phyloP scores from a whole-genome alignment of 345 rosid species.

The Eucalyptus marginata region DNA sequence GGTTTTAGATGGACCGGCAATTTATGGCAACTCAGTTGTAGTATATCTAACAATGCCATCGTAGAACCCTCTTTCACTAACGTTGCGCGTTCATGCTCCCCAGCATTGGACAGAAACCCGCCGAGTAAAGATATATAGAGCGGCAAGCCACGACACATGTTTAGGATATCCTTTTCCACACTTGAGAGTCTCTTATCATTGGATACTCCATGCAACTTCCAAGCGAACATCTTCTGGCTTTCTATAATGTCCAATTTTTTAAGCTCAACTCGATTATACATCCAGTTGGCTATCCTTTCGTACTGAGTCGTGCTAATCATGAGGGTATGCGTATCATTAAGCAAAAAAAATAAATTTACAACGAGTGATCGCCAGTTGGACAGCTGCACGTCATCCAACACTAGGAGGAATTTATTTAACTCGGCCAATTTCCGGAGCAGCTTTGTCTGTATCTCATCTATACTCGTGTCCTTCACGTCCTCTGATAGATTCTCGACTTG shows the following conservation, averaged over 20 bases:
- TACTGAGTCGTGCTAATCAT: too few relatives aligned
- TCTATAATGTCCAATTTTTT: background rate
- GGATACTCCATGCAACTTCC: too few relatives aligned
- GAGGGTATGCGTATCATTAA: too few relatives aligned
- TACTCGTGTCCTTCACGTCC: background rate
- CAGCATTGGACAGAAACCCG: background rate
- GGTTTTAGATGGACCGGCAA: too few relatives aligned
- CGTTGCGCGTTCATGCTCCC: background rate
- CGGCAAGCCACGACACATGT: background rate
- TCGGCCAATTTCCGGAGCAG: background rate
- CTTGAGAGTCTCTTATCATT: too few relatives aligned
- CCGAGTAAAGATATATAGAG: background rate
- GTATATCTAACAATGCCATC: background rate
- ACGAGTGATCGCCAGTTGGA: too few relatives aligned
- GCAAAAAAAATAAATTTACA: too few relatives aligned
- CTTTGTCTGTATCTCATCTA: background rate
- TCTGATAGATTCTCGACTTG: background rate
- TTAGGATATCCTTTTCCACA: background rate
- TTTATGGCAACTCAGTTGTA: background rate
- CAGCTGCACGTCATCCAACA: too few relatives aligned
- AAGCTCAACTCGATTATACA: too few relatives aligned
- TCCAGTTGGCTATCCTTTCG: rapidly evolving
- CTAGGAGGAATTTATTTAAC: too few relatives aligned
- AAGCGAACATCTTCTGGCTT: background rate
- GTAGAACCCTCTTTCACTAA: background rate